These are phyloP conservation scores for Eragrostis curvula DNA, from an alignment of 176 grass and related monocot genomes.

Conservation along the genomic window DNA sequence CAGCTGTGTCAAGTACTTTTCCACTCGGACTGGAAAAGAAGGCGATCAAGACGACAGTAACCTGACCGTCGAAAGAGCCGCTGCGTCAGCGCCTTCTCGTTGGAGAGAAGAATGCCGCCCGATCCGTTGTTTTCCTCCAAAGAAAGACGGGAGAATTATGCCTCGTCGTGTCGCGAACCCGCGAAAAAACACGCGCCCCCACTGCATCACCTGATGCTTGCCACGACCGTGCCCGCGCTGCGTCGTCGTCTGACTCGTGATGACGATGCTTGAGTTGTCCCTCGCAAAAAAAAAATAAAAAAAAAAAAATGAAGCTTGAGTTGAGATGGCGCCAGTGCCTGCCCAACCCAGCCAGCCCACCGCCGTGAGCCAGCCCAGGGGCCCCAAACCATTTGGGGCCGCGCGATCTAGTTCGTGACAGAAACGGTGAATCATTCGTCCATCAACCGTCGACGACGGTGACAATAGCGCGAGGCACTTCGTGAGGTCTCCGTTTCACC, in stretches of 20 bases:
- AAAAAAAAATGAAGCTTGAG: too few relatives aligned
- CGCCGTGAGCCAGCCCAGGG: too few relatives aligned
- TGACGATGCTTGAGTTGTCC: too few relatives aligned
- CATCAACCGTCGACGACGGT: background rate
- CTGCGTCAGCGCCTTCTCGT: background rate
- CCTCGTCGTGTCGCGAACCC: background rate
- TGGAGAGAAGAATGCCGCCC: background rate
- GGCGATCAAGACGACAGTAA: background rate
- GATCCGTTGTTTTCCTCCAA: conserved; percentile 38
- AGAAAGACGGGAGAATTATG: background rate
- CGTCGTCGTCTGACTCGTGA: background rate
- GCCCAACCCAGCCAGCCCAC: background rate
- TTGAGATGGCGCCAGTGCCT: background rate
- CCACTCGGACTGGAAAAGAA: background rate
- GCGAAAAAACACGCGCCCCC: background rate
- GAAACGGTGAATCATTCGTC: background rate
- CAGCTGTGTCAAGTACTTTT: background rate
- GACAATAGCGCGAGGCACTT: background rate
- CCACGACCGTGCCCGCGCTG: too few relatives aligned
- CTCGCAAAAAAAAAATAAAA: too few relatives aligned
- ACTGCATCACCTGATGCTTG: background rate
- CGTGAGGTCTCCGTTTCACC: background rate
- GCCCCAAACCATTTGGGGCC: background rate
- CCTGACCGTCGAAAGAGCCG: conserved; percentile 33
- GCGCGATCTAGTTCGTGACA: background rate